phyloP scores from a whole-genome alignment of 1,284 basidiomycete species.

The Somion occarium region DNA sequence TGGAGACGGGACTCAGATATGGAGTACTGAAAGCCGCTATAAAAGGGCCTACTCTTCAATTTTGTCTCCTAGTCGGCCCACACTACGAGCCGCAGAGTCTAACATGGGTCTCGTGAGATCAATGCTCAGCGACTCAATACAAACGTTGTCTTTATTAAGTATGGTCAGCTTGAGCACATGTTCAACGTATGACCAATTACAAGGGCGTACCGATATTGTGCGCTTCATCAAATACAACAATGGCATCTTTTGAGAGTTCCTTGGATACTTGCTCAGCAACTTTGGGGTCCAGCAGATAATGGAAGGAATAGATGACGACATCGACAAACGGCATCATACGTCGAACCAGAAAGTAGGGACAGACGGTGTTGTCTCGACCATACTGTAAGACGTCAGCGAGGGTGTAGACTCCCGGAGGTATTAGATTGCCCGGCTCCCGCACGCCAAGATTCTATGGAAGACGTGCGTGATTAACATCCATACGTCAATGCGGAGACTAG shows the following conservation, averaged over 20 bases:
- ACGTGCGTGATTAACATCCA: neutral
- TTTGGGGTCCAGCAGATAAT: conserved; percentile 98
- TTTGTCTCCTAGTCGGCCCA: conserved; percentile 83
- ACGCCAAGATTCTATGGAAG: conserved; percentile 63
- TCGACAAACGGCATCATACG: conserved; percentile 97
- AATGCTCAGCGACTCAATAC: conserved; percentile 97
- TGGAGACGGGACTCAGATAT: conserved; percentile 26
- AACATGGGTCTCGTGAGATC: conserved; percentile 99
- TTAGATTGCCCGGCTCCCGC: conserved; percentile 79
- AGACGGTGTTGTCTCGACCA: conserved; percentile 82
- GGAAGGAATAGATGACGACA: conserved; percentile 98
- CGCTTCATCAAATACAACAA: conserved; percentile 99
- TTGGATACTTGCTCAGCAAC: conserved; percentile 99
- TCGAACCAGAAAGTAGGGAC: conserved; percentile 96
- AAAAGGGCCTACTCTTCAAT: conserved; percentile 80
- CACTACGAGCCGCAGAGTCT: conserved; percentile 90
- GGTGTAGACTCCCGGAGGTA: conserved; percentile 91
- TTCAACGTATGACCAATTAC: neutral
- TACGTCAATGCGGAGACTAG: neutral
- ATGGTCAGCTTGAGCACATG: neutral
- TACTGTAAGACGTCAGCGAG: conserved; percentile 91
- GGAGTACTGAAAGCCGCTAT: neutral
- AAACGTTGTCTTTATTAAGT: conserved; percentile 81
- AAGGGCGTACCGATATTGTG: conserved; percentile 87
- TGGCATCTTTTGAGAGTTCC: conserved; percentile 95